Conservation (phyloP, 2,329 filamentous ascomycete genomes). For the Fusarium brevicatenulatum region DNA sequence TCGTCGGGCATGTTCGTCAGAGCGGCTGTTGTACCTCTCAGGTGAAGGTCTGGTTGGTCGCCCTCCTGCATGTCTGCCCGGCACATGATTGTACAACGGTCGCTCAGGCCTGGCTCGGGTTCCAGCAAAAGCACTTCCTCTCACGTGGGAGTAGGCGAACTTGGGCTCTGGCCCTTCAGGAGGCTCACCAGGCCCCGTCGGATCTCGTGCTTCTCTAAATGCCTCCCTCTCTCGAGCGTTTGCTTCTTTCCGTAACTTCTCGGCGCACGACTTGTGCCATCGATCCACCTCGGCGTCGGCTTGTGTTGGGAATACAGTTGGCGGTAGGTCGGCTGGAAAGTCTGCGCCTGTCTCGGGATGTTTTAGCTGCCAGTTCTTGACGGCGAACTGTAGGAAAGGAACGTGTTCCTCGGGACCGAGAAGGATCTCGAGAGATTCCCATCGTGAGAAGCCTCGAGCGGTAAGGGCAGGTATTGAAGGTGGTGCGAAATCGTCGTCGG, state of each 20-base stretch:
- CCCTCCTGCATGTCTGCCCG: conserved; percentile 49
- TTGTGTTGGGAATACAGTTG: conserved; percentile 72
- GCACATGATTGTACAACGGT: conserved; percentile 55
- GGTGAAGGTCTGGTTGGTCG: conserved; percentile 49
- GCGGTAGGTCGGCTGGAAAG: conserved; percentile 70
- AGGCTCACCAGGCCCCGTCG: conserved; percentile 43
- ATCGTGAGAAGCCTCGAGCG: conserved; percentile 85
- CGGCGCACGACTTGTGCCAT: conserved; percentile 85
- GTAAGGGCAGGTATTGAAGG: conserved; percentile 88
- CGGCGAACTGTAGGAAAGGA: conserved; percentile 81
- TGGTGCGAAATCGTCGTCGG: conserved; percentile 74
- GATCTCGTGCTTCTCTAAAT: conserved; percentile 24
- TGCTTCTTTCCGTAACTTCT: conserved; percentile 73
- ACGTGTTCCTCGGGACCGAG: conserved; percentile 90
- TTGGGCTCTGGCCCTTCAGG: conserved; percentile 49
- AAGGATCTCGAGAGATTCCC: conserved; percentile 91
- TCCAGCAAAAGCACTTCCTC: conserved; percentile 45
- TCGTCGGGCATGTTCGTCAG: conserved; percentile 56
- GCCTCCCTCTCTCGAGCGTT: conserved; percentile 51
- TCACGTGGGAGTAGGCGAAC: conserved; percentile 51
- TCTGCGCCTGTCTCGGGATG: conserved; percentile 77
- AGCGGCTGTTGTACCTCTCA: conserved; percentile 50
- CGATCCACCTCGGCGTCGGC: conserved; percentile 83
- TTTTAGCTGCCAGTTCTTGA: conserved; percentile 78
- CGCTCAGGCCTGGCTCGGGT: conserved; percentile 47